Evolutionary conservation across 1,139 yeast species (phyloP), one percentile per base, ranked within the genome.

Genomic region (Yamadazyma dushanensis): DNA sequence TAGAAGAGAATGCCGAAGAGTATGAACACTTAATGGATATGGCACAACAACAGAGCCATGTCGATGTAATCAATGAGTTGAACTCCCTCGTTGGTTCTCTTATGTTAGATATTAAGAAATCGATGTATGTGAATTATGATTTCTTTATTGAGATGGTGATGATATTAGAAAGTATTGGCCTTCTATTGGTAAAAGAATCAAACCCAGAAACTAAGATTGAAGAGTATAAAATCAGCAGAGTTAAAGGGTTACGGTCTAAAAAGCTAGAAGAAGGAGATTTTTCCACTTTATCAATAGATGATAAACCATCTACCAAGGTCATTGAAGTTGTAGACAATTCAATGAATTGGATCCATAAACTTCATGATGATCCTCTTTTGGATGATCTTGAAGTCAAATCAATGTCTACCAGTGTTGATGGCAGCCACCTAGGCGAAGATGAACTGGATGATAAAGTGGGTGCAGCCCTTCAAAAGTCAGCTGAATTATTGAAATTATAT

Each of bases 121-220:
- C 66, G 5, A 40, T 55, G 3, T 49, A 47, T 4, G 42, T 45
- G 16, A 53, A 56, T 33, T 61, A 53, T 43, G 57, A 57, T 8
- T 59, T 53, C 34, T 61, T 70, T 37, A 43, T 61, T 16, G 74
- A 81, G 26, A 70, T 76, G 35, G 79, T 86, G 48, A 66, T 74
- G 35, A 64, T 85, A 2, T 64, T 90, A 36, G 96, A 87, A 51
- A 73, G 85, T 2, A 80, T 89, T 71, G 97, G 97, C 1, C 66
- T 90, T 35, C 57, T 84, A 16, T 62, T 84, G 31, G 67, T 75
- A 0, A 63, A 66, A 35, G 77, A 75, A 29, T 46, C 46, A 32
- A 47, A 45, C 36, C 51, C 36, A 14, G 55, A 49, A 2, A 43
- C 43, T 5, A 53, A 54, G 1, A 49, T 46, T 5, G 63, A 59